Evolutionary conservation across 352 stramenopile genomes (phyloP), one percentile per base, ranked within the genome.

Genomic region (Elongisporangium anandrum): DNA sequence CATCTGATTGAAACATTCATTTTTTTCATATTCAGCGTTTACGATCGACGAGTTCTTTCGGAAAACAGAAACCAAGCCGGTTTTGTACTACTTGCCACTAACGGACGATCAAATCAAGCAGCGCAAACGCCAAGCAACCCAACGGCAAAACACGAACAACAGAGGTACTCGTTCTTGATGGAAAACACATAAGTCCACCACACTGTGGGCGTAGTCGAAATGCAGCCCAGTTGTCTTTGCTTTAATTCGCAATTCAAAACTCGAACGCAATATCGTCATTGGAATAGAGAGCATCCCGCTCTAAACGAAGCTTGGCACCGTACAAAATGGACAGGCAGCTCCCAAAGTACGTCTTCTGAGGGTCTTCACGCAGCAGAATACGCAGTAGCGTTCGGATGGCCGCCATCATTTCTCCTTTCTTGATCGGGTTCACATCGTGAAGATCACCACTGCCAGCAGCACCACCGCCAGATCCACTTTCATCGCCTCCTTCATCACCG

Each of bases 361-460:
- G 68, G 52, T 88, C 82, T 9, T 88, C 54, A 38, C 64, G 63
- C 60, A 90, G 82, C 51, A 94, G 64, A 59, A 95, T 88, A 17
- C 85, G 84, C 50, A 90, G 57, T 23, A 95, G 64, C 59, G 85
- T 87, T 19, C 84, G 66, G 29, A 93, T 79, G 1, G 86, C 86
- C 38, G 80, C 81, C 39, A 95, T 54, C 39, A 95, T 74, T 57
- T 94, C 81, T 48, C 89, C 78, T 59, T 92, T 94, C 53, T 75
- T 84, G 59, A 95, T 87, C 4, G 86, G 84, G 48, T 90, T 86
- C 50, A 92, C 82, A 48, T 95, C 86, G 50, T 95, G 86, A 19
- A 86, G 65, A n/a, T 90, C 81, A 16, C 63, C 64, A n/a, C 68
- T 55, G 0, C 67, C 73, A 51, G 50, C 69, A 1, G 34, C 61